Conservation (phyloP, 2,329 filamentous ascomycete species). For the Calonectria pteridis region DNA sequence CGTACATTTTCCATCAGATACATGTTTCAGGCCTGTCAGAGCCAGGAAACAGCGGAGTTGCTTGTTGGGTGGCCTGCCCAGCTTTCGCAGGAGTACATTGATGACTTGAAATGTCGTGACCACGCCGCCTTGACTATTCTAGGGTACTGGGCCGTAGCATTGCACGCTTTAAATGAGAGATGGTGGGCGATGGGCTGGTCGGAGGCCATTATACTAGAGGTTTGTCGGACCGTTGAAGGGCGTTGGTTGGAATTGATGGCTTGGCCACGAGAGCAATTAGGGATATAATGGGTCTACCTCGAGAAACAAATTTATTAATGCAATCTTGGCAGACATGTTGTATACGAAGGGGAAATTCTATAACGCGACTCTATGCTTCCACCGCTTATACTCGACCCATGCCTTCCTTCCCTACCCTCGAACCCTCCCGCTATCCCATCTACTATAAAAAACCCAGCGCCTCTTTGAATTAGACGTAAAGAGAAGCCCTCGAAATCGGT, state of each 20-base stretch:
- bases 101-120: constrained; percentile 5
- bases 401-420: not conserved
- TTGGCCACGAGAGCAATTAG: not conserved
- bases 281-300: not conserved
- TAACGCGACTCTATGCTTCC: not conserved
- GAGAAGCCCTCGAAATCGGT: not conserved
- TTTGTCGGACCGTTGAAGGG: constrained; percentile 10
- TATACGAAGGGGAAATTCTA: not conserved
- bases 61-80: constrained; percentile 29
- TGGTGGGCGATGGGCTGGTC: constrained; percentile 34
- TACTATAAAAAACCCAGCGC: no score
- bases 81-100: constrained; percentile 20
- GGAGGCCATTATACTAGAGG: constrained; percentile 18
- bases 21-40: constrained; percentile 18
- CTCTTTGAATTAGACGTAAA: no score
- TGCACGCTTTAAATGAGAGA: constrained; percentile 13
- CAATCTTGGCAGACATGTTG: not conserved
- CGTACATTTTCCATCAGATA: not conserved
- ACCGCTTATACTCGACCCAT: not conserved
- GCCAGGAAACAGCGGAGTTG: constrained; percentile 16
- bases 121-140: constrained; percentile 22
- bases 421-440: no score
- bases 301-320: not conserved
- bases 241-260: constrained; percentile 10
- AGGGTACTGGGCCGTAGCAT: constrained; percentile 27